Conservation (phyloP, 2,329 filamentous ascomycete species). For the Neopestalotiopsis clavispora region DNA sequence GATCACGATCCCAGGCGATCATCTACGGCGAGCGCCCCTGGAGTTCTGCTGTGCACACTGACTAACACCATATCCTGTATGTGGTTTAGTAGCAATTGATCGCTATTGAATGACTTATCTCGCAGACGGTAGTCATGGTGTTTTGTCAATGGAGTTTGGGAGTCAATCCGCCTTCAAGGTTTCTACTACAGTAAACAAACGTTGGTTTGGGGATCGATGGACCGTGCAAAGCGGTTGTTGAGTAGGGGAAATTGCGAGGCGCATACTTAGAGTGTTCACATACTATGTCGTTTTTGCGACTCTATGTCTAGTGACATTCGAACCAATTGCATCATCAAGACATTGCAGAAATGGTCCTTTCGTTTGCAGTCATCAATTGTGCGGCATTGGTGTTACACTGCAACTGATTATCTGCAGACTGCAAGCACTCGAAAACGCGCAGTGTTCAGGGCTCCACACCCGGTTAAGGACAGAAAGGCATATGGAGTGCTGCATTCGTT, state of each 20-base stretch:
- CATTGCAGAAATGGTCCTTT: background rate
- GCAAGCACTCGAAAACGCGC: background rate
- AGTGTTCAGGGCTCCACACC: background rate
- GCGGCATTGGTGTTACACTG: background rate
- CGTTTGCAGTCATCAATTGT: background rate
- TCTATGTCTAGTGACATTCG: background rate
- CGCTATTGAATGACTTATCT: background rate
- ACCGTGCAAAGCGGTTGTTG: background rate
- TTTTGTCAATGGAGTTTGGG: background rate
- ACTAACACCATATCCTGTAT: background rate
- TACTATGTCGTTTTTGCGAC: background rate
- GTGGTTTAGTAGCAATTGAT: background rate
- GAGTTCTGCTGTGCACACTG: background rate
- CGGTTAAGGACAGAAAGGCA: background rate
- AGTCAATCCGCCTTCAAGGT: background rate
- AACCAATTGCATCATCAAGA: background rate
- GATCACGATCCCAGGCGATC: background rate
- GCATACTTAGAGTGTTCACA: too few relatives aligned
- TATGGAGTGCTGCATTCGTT: background rate
- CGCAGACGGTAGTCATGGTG: background rate
- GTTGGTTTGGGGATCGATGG: background rate
- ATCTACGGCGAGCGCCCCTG: background rate
- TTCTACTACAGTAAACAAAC: background rate
- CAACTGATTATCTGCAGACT: background rate
- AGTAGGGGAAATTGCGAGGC: too few relatives aligned